Percentiles rank a stretch among this genome's conserved stretches.
These are phyloP conservation scores for Magnusiomyces fungicola DNA, from an alignment of 1,139 yeast genomes.

Conservation along the genomic window DNA sequence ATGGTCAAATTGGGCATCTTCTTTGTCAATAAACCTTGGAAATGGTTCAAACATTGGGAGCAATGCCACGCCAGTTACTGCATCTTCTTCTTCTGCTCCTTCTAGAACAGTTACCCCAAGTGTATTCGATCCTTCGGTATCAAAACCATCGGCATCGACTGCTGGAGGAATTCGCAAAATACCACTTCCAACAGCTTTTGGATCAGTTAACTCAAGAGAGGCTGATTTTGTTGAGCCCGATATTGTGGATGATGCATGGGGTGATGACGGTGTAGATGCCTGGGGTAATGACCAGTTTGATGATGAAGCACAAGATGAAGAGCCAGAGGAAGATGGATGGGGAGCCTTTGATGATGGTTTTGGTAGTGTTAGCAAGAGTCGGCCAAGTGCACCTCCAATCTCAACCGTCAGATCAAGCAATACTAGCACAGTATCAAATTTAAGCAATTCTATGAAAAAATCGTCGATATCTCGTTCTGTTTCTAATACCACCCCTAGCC, in stretches of 20 bases:
- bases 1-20: conserved; percentile 4
- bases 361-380: not conserved
- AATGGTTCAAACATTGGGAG: conserved; percentile 1
- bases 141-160: not conserved
- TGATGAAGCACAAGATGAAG: conserved; percentile 4
- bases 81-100: not conserved
- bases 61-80: conserved; percentile 1
- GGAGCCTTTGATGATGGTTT: not conserved
- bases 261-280: not conserved
- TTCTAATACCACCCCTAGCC: too few relatives aligned
- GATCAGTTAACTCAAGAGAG: not conserved
- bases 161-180: not conserved
- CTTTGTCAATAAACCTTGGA: not conserved
- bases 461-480: too few relatives aligned
- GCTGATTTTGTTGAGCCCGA: not conserved
- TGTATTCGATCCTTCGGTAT: conserved; percentile 3
- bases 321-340: conserved; percentile 7
- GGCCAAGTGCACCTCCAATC: not conserved
- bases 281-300: conserved; percentile 1
- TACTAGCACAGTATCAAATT: not conserved
- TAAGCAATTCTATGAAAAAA: too few relatives aligned
- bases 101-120: conserved; percentile 10
- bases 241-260: conserved; percentile 10
- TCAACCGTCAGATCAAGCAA: not conserved
- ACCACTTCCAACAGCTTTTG: not conserved